phyloP scores from a whole-genome alignment of 768 basidiomycete species.

The Psilocybe subaeruginosa region DNA sequence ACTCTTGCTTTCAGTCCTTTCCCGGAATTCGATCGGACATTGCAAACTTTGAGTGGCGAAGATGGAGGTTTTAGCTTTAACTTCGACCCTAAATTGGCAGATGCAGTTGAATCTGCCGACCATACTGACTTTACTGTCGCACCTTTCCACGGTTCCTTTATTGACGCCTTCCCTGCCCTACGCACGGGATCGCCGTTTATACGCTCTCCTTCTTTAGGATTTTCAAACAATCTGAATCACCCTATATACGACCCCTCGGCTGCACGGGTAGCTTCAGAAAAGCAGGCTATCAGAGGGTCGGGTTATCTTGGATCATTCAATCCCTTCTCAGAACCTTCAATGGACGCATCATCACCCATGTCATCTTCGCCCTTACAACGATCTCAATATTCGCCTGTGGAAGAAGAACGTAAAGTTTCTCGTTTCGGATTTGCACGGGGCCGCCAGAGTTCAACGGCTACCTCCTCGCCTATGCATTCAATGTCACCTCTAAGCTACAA shows the following conservation, averaged over 20 bases:
- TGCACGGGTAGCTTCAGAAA: conserved; percentile 38
- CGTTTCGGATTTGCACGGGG: conserved; percentile 83
- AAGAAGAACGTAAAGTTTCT: conserved; percentile 76
- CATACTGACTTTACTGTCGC: conserved; percentile 55
- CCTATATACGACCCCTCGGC: conserved; percentile 60
- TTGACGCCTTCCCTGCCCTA: conserved; percentile 72
- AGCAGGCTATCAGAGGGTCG: conserved; percentile 46
- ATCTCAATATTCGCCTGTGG: conserved; percentile 41
- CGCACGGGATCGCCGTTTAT: conserved; percentile 44
- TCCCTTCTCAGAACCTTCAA: conserved; percentile 69
- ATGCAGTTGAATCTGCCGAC: conserved; percentile 41
- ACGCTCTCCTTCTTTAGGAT: conserved; percentile 54
- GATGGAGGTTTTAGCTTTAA: conserved; percentile 86
- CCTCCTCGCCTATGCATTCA: conserved; percentile 62
- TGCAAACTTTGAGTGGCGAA: conserved; percentile 69
- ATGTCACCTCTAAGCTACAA: conserved; percentile 56
- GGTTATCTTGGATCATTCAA: conserved; percentile 79
- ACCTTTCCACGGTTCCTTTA: conserved; percentile 68
- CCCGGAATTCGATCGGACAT: conserved; percentile 87
- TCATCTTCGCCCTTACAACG: conserved; percentile 33
- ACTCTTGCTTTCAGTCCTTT: conserved; percentile 63
- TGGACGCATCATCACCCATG: conserved; percentile 41
- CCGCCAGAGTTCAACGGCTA: conserved; percentile 57
- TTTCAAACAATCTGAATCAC: conserved; percentile 48
- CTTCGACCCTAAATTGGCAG: conserved; percentile 77